Conservation (phyloP, 1,139 yeast genomes). For the Eremothecium coryli region DNA sequence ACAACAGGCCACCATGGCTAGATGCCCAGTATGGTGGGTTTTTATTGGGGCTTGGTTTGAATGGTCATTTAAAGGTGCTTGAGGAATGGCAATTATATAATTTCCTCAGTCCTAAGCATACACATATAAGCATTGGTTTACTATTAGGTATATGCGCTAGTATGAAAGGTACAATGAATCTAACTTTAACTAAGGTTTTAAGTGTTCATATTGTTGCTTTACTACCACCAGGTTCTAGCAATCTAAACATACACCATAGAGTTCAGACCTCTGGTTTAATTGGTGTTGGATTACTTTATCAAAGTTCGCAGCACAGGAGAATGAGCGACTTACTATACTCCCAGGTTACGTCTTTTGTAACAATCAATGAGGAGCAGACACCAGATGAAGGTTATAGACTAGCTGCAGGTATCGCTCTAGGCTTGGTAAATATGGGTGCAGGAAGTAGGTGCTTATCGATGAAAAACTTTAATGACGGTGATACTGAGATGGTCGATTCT, state of each 20-base stretch:
- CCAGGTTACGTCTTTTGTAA: conserved; percentile 51
- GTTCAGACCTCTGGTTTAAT: conserved; percentile 90
- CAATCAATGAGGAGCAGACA: conserved; percentile 46
- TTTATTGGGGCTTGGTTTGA: conserved; percentile 80
- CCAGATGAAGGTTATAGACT: conserved; percentile 71
- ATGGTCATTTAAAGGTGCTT: conserved; percentile 72
- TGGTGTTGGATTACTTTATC: conserved; percentile 79
- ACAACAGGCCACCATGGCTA: conserved; percentile 61
- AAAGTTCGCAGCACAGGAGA: conserved; percentile 70
- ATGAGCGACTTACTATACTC: conserved; percentile 75
- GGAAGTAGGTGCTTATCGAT: conserved; percentile 33
- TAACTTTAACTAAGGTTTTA: conserved; percentile 77
- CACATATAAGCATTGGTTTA: conserved; percentile 76
- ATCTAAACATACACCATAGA: conserved; percentile 68
- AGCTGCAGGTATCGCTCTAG: conserved; percentile 84
- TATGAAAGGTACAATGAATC: conserved; percentile 72
- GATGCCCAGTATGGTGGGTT: conserved; percentile 92
- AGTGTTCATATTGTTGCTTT: conserved; percentile 91
- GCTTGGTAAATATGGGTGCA: conserved; percentile 75
- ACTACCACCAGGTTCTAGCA: conserved; percentile 84
- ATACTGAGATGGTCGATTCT: conserved; percentile 1
- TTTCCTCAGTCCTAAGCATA: conserved; percentile 83
- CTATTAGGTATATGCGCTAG: conserved; percentile 92
- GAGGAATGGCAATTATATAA: conserved; percentile 98
- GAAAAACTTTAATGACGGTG: conserved; percentile 2